Evolutionary conservation across 768 basidiomycete species (phyloP).

Genomic region (Kwoniella mangroviensis): DNA sequence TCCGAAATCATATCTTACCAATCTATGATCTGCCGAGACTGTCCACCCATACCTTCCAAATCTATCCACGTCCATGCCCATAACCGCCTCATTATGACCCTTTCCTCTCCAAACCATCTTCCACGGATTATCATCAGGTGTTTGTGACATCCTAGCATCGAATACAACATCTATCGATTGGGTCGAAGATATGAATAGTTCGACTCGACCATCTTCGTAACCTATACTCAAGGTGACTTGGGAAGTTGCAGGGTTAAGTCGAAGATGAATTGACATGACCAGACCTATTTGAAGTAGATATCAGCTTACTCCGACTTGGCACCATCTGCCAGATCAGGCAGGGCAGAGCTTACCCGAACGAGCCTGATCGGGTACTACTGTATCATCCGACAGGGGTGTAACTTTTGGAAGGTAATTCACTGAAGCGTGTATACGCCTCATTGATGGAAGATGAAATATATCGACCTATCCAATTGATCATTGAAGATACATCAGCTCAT

Average conservation of each 20-base stretch:
- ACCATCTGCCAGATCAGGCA: background rate
- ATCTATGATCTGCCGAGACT: conserved; percentile 78
- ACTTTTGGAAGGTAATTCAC: conserved; percentile 62
- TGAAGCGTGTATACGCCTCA: conserved; percentile 77
- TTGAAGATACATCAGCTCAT: background rate
- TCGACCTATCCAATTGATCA: conserved; percentile 67
- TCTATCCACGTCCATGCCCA: conserved; percentile 78
- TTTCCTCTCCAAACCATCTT: conserved; percentile 51
- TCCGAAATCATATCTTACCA: conserved; percentile 49
- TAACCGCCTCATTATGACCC: conserved; percentile 65
- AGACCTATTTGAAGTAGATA: conserved; percentile 66
- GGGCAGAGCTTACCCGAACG: conserved; percentile 1
- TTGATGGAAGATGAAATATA: conserved; percentile 76
- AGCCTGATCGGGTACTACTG: conserved; percentile 4
- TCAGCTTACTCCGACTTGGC: too few species aligned
- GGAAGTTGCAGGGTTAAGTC: conserved; percentile 46
- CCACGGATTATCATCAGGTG: conserved; percentile 53
- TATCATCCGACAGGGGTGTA: conserved; percentile 1
- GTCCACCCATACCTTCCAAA: conserved; percentile 70
- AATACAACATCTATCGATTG: background rate
- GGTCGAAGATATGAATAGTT: conserved; percentile 59
- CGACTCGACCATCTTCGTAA: conserved; percentile 89
- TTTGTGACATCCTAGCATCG: conserved; percentile 8
- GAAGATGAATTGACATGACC: conserved; percentile 85
- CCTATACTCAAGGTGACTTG: conserved; percentile 69